Evolutionary conservation across 2,329 filamentous ascomycete genomes (phyloP), one percentile per base, ranked within the genome.

Genomic region (Cladosporium sp.): DNA sequence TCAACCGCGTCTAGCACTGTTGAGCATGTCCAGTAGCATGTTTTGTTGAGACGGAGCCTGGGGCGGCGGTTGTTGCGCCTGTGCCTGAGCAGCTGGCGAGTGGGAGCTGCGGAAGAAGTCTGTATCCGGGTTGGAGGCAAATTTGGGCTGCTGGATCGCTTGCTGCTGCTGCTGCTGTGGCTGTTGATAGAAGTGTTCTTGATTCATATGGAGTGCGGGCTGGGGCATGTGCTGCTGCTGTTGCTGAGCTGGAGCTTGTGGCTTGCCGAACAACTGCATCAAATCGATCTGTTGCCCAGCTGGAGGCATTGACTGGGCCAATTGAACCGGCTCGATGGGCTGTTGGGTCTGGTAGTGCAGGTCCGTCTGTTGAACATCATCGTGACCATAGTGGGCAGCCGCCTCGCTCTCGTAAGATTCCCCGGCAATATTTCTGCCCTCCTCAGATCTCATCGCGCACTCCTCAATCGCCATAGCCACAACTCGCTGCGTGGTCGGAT

Each of bases 381-480:
- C 69, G 35, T 71, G 71, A 49, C 77, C 72, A 11, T 37, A 28
- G 26, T 14, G n/a, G 11, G n/a, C 16, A 40, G n/a, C 6, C n/a
- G n/a, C 55, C 37, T 80, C 79, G 26, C 77, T 76, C 10, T 79
- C 80, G 23, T 80, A 73, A 62, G 80, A 81, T 65, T 82, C 82
- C 85, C 58, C 79, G 73, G 28, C 81, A 81, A 1, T 84, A 85
- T 72, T 81, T 52, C 26, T 63, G 49, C 61, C 61, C 33, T 63
- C 49, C 28, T 63, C 61, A 7, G 49, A 33, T 33, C 61, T 80
- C 29, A 79, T 76, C 4, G 86, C 86, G 68, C 85, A 84, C 52
- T 85, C 82, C 66, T 81, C 78, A 67, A 89, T 87, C 65, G 84
- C 79, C 64, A 81, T 77, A 35, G 83, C 84, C 37, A 84, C 84